Conservation (phyloP, 495 filamentous ascomycete species). For the Penicillium maclennaniae region DNA sequence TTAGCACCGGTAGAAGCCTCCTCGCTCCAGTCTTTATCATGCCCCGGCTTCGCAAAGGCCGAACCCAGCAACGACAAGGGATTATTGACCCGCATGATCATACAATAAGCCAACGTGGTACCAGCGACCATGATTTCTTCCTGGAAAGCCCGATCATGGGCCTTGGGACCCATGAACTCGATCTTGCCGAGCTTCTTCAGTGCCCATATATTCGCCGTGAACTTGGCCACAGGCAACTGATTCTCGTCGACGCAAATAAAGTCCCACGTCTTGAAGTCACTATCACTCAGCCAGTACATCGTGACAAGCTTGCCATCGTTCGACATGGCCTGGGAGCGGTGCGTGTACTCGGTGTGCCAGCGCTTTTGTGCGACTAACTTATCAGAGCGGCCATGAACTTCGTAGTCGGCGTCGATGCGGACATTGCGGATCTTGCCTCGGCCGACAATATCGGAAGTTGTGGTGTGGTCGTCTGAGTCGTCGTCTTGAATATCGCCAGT, state of each 20-base stretch:
- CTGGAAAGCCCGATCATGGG: slow-evolving; percentile 10
- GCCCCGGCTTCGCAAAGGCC: not conserved
- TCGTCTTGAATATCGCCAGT: not conserved
- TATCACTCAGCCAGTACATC: slow-evolving; percentile 16
- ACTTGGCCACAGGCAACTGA: slow-evolving; percentile 27
- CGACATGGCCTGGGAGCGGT: slow-evolving; percentile 24
- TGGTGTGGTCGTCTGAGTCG: not conserved
- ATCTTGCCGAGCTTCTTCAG: slow-evolving; percentile 27
- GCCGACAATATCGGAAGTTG: slow-evolving; percentile 18
- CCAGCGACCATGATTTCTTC: slow-evolving; percentile 36
- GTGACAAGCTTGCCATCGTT: slow-evolving; percentile 17
- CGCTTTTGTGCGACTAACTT: slow-evolving; percentile 29
- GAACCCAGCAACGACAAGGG: not conserved
- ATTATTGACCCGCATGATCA: slow-evolving; percentile 16
- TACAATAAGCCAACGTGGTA: slow-evolving; percentile 26
- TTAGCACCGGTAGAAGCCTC: not conserved
- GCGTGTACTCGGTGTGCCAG: slow-evolving; percentile 28
- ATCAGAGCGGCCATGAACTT: slow-evolving; percentile 19
- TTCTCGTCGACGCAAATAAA: slow-evolving; percentile 34
- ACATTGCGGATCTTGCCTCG: slow-evolving; percentile 21
- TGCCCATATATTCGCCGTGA: slow-evolving; percentile 23
- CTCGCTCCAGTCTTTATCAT: not conserved
- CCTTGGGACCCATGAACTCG: slow-evolving; percentile 27
- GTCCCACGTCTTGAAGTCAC: slow-evolving; percentile 30
- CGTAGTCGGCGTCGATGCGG: slow-evolving; percentile 30